Base-by-base conservation (phyloP, 495 filamentous ascomycete species). In the Chaetomium cochliodes region DNA sequence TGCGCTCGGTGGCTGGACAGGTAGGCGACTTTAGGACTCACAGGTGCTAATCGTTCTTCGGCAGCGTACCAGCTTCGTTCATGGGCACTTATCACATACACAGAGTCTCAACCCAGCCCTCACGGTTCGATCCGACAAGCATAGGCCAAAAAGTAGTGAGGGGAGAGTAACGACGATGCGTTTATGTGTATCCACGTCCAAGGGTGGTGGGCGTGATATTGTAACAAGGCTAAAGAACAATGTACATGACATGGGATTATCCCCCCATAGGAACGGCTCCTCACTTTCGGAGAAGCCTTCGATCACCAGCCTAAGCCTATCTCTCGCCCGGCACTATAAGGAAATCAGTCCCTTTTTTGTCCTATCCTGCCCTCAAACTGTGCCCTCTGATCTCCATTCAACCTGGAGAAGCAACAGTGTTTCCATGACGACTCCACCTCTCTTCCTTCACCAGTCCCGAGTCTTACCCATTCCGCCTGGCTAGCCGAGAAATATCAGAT, bases 231-330 rank as follows among this genome's bases (percentile, higher is more conserved):
- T 69, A 69, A 62, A 68, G 66, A 68, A 73, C 71, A 81, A 81
- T 70, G 78, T 75, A 68, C 78, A 72, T 73, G 82, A n/a, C n/a
- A n/a, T n/a, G n/a, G n/a, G 79, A 72, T 83, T 81, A 58, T 66
- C 67, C 37, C 68, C 66, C 57, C 54, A 68, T 69, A n/a, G 39
- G 60, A 62, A 46, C 18, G 2, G 13, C 62, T 61, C 63, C 60
- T 63, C 62, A 13, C 23, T 46, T 26, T 41, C 41, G 18, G 3
- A 1, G 37, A 46, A 12, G 16, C 37, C 60, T 9, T 22, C 25
- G 7, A 47, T 30, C 57, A 49, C 59, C 44, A 26, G 57, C 30
- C 46, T 51, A 46, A 25, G 6, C 49, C 13, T 25, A 7, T 42
- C 33, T 39, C 46, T 49, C n/a, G 39, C 44, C 8, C 12, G 28